Evolutionary conservation across 1,284 basidiomycete genomes (phyloP).

Genomic region (Boletus albobrunnescens): DNA sequence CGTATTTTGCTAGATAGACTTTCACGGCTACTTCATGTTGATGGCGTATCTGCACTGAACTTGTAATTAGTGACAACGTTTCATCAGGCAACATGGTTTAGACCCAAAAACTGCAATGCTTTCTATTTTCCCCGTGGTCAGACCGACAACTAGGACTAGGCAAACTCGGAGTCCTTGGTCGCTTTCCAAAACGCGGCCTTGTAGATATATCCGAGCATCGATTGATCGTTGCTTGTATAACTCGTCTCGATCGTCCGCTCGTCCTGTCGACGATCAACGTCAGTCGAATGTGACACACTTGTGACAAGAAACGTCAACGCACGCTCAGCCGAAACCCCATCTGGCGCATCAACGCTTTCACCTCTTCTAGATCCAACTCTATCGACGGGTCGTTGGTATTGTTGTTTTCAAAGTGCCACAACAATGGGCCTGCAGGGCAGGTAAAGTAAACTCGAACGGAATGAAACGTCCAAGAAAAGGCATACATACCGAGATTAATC

Average conservation of each 20-base stretch:
- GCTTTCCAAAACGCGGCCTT: constrained; percentile 83
- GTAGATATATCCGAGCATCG: constrained; percentile 89
- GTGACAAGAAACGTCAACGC: constrained; percentile 27
- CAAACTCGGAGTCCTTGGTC: constrained; percentile 44
- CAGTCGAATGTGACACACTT: constrained; percentile 1
- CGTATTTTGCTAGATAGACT: no score
- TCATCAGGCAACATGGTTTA: no score
- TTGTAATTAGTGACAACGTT: no score
- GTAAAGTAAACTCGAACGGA: not conserved
- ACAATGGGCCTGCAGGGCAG: constrained; percentile 63
- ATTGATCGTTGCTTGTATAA: constrained; percentile 81
- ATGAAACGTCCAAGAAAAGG: not conserved
- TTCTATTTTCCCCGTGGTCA: not conserved
- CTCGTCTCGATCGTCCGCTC: constrained; percentile 77
- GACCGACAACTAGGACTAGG: not conserved
- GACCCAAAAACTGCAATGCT: no score
- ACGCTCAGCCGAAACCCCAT: constrained; percentile 86
- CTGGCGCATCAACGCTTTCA: constrained; percentile 68
- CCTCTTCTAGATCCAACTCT: constrained; percentile 86
- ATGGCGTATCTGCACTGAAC: no score
- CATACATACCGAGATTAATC: constrained; percentile 74
- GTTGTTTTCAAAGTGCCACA: constrained; percentile 97
- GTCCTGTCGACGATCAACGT: constrained; percentile 32
- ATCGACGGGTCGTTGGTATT: constrained; percentile 75
- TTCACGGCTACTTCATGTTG: no score